These are phyloP conservation scores for Casuarina equisetifolia DNA, from an alignment of 306 rosid genomes.

Conservation along the genomic window DNA sequence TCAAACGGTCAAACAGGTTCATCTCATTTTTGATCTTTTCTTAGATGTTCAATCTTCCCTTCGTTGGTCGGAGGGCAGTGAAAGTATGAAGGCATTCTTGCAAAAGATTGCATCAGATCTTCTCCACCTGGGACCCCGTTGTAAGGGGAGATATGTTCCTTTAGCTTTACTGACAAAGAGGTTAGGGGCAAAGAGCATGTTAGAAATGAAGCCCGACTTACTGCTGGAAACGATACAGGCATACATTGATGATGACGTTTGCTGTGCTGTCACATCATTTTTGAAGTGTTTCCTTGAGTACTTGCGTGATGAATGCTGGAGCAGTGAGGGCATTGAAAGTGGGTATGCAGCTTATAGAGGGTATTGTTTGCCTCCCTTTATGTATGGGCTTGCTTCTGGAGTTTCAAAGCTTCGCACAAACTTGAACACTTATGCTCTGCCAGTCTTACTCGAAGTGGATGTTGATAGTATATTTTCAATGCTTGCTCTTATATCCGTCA, in stretches of 20 bases:
- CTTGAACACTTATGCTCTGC: slow-evolving; percentile 85
- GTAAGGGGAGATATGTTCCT: slow-evolving; percentile 96
- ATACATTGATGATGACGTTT: slow-evolving; percentile 87
- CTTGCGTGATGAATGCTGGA: slow-evolving; percentile 92
- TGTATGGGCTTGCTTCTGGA: slow-evolving; percentile 89
- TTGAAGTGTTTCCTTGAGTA: slow-evolving; percentile 83
- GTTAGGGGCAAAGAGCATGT: slow-evolving; percentile 75
- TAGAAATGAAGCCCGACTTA: slow-evolving; percentile 62
- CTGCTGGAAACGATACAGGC: slow-evolving; percentile 65
- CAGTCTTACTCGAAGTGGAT: slow-evolving; percentile 78
- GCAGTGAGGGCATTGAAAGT: slow-evolving; percentile 75
- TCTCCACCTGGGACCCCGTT: slow-evolving; percentile 77
- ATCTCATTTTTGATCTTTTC: slow-evolving; percentile 83
- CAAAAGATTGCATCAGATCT: slow-evolving; percentile 70
- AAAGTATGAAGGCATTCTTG: slow-evolving; percentile 57
- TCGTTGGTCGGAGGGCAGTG: slow-evolving; percentile 67
- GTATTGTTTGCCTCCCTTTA: slow-evolving; percentile 69
- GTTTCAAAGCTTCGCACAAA: slow-evolving; percentile 87
- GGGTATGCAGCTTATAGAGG: slow-evolving; percentile 82
- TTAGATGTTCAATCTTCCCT: slow-evolving; percentile 84
- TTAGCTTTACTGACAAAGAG: slow-evolving; percentile 84
- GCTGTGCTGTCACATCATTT: slow-evolving; percentile 88
- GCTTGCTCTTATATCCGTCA: slow-evolving; percentile 73
- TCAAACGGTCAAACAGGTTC: slow-evolving; percentile 97
- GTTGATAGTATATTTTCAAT: slow-evolving; percentile 85